Evolutionary conservation across 192 early-diverging fungal genomes (phyloP), one percentile per base, ranked within the genome.

Genomic region (Funneliformis geosporum): DNA sequence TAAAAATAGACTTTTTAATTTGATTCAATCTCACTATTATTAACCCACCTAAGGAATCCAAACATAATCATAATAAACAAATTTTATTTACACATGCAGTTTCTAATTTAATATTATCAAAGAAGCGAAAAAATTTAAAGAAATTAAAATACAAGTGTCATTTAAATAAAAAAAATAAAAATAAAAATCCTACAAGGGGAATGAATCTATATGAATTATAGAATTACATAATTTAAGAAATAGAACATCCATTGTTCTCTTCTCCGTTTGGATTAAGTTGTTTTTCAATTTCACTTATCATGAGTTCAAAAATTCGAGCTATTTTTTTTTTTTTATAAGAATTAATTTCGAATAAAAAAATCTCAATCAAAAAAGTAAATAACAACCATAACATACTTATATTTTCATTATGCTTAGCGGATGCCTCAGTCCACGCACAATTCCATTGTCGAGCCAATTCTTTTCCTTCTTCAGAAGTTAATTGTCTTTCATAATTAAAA

Each of bases 361-460:
- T 42, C 14, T 66, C 7, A 55, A 68, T 65, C 8, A 39, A 12
- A 25, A 38, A 74, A 5, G 69, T 33, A 73, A 33, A 33, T 33
- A 33, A 33, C 33, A 33, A 33, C 33, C 1, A 40, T 71, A 27
- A 75, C 87, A 82, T 86, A 89, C 90, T 88, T 80, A 98, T 95
- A 80, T 97, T 98, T 62, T 93, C 90, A 80, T 96, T 95, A 73
- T 93, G 91, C 82, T 97, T 98, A 0, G 98, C 98, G 23, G 94
- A 95, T 10, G 94, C 91, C 83, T 99, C 98, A 64, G 96, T 87
- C 71, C 90, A 93, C 40, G 94, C 87, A 76, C 97, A 98, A 28
- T 90, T 88, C 93, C 94, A 98, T 76, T 91, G 85, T 28, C 88
- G 81, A n/a, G 98, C 95, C 28, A 95, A 77, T 43, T 89, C 88